Percentiles rank a stretch among this genome's conserved stretches.
phyloP scores from a whole-genome alignment of 352 stramenopile genomes.

The Phytophthora pinifolia region DNA sequence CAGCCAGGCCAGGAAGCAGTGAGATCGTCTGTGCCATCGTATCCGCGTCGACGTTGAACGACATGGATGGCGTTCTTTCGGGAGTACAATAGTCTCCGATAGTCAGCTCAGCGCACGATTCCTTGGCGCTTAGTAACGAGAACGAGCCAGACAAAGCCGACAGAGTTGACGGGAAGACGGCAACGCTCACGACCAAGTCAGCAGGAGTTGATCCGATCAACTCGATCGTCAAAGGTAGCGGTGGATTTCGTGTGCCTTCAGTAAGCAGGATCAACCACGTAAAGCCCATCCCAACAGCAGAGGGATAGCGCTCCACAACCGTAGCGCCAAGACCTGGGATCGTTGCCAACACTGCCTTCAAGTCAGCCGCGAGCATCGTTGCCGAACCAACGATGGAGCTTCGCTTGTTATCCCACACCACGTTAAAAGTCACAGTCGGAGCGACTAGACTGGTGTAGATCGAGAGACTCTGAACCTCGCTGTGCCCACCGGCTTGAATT shows the following conservation, averaged over 20 bases:
- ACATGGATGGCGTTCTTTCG: conserved; percentile 41
- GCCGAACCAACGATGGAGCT: conserved; percentile 25
- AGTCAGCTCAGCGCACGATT: conserved; percentile 54
- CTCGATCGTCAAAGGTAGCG: conserved; percentile 29
- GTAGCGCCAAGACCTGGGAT: conserved; percentile 36
- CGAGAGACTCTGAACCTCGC: conserved; percentile 41
- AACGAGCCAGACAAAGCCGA: conserved; percentile 56
- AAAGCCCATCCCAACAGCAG: conserved; percentile 37
- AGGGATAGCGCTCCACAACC: conserved; percentile 40
- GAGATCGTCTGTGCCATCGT: conserved; percentile 62
- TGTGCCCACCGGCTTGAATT: conserved; percentile 20
- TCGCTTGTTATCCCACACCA: conserved; percentile 40
- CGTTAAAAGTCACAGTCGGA: conserved; percentile 27
- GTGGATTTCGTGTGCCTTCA: conserved; percentile 19
- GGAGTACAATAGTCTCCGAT: conserved; percentile 47
- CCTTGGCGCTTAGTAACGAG: conserved; percentile 50
- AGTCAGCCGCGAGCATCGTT: conserved; percentile 31
- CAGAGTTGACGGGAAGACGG: conserved; percentile 29
- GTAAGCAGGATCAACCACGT: conserved; percentile 42
- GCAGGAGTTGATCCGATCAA: conserved; percentile 23
- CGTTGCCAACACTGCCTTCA: conserved; percentile 30
- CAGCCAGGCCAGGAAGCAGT: conserved; percentile 52
- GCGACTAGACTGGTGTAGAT: conserved; percentile 35
- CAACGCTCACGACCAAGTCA: conserved; percentile 32
- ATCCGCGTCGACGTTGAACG: conserved; percentile 42